Evolutionary conservation across 306 rosid genomes (phyloP).

Genomic region (Cercis canadensis): DNA sequence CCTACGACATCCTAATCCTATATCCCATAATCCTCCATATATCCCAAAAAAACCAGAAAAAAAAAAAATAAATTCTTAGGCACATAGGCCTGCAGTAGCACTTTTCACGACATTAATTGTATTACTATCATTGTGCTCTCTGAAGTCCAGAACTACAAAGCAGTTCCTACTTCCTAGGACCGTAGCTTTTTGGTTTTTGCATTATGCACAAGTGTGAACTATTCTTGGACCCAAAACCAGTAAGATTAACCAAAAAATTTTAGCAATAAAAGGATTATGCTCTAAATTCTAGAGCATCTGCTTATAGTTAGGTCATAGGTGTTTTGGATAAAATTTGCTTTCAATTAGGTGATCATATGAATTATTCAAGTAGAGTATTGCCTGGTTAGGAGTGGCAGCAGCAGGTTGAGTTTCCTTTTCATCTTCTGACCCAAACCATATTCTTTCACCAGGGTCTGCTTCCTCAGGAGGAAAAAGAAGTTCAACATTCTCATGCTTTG

Average conservation of each 20-base stretch:
- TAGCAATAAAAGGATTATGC: not conserved
- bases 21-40: too few species aligned
- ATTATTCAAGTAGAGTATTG: conserved; percentile 37
- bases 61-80: too few species aligned
- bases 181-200: too few species aligned
- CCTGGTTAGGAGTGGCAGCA: conserved; percentile 89
- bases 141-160: not conserved
- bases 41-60: too few species aligned
- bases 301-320: too few species aligned
- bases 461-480: conserved; percentile 85
- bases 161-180: not conserved
- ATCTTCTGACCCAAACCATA: conserved; percentile 87
- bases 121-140: too few species aligned
- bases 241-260: not conserved
- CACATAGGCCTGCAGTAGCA: too few species aligned
- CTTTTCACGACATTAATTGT: too few species aligned
- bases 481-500: conserved; percentile 80
- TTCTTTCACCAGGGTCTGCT: conserved; percentile 82
- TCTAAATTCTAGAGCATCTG: conserved; percentile 24
- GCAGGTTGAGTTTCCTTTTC: conserved; percentile 67
- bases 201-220: not conserved
- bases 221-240: conserved; percentile 14
- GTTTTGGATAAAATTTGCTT: too few species aligned
- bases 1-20: too few species aligned
- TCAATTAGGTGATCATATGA: conserved; percentile 7